phyloP scores from a whole-genome alignment of 306 rosid species.

The Dalbergia cochinchinensis region DNA sequence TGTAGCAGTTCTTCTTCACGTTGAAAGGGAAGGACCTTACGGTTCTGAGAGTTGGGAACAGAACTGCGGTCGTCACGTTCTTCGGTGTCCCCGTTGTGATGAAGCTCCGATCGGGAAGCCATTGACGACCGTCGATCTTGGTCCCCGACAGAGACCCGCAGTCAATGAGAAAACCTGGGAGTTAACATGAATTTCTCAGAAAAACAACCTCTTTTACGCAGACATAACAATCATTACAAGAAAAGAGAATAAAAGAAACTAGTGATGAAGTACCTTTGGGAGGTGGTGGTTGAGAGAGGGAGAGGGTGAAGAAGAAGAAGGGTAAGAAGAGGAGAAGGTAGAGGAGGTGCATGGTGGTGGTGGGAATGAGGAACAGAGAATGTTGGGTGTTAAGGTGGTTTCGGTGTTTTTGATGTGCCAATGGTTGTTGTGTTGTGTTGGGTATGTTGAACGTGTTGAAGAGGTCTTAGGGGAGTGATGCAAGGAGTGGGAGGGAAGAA shows the following conservation, averaged over 20 bases:
- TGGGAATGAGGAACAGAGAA: slow-evolving; percentile 30
- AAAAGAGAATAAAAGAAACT: no score
- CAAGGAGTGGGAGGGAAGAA: slow-evolving; percentile 33
- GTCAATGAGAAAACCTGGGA: slow-evolving; percentile 59
- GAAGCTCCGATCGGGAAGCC: slow-evolving; percentile 67
- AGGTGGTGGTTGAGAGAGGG: slow-evolving; percentile 48
- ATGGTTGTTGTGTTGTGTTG: background rate
- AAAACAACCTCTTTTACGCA: no score
- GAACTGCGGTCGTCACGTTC: slow-evolving; percentile 49
- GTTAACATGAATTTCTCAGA: background rate
- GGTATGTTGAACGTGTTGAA: slow-evolving; percentile 43
- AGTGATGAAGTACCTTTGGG: slow-evolving; percentile 57
- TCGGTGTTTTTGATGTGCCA: background rate
- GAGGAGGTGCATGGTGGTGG: slow-evolving; percentile 47
- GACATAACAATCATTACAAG: no score
- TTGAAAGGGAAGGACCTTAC: slow-evolving; percentile 70
- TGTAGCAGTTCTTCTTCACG: slow-evolving; percentile 71
- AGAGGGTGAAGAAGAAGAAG: slow-evolving; percentile 43
- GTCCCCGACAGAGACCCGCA: slow-evolving; percentile 61
- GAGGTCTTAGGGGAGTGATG: slow-evolving; percentile 43
- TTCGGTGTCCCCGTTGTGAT: slow-evolving; percentile 60
- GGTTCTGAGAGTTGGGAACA: slow-evolving; percentile 57
- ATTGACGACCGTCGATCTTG: slow-evolving; percentile 51
- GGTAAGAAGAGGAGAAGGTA: slow-evolving; percentile 50
- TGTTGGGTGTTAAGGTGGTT: background rate